Percentiles rank a stretch among this genome's conserved stretches.
Conservation (phyloP, 129 eudicot genomes). For the Pulicaria dysenterica region DNA sequence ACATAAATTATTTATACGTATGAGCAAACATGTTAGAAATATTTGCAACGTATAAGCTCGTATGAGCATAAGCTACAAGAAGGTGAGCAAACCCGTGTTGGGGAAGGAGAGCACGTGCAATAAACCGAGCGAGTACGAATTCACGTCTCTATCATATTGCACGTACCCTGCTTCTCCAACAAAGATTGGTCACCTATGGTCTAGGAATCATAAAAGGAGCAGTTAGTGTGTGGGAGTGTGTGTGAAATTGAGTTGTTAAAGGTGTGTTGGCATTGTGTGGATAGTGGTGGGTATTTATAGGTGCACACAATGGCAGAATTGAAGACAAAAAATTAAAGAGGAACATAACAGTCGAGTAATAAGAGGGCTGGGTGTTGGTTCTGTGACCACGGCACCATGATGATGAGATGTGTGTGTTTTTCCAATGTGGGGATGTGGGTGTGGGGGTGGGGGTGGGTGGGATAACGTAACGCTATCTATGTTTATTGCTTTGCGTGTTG, state of each 20-base stretch:
- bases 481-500: slow-evolving; percentile 47
- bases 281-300: slow-evolving; percentile 32
- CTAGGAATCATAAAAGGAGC: background rate
- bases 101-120: slow-evolving; percentile 35
- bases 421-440: background rate
- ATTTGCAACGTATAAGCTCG: background rate
- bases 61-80: background rate
- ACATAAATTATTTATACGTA: no score
- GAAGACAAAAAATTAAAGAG: background rate
- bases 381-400: slow-evolving; percentile 34
- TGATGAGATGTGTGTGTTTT: slow-evolving; percentile 22
- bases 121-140: background rate
- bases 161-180: slow-evolving; percentile 58
- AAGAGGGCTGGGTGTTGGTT: slow-evolving; percentile 25
- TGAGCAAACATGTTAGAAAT: background rate
- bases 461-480: slow-evolving; percentile 35
- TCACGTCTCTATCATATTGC: slow-evolving; percentile 20
- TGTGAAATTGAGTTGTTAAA: background rate
- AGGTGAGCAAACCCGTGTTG: slow-evolving; percentile 33
- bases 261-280: slow-evolving; percentile 22
- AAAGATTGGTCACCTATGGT: slow-evolving; percentile 26
- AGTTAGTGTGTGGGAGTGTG: background rate
- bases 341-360: slow-evolving; percentile 23
- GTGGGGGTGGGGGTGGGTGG: slow-evolving; percentile 25
- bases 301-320: background rate